Base-by-base conservation (phyloP, 139 green algal genomes). In the Ulvella scutata region DNA sequence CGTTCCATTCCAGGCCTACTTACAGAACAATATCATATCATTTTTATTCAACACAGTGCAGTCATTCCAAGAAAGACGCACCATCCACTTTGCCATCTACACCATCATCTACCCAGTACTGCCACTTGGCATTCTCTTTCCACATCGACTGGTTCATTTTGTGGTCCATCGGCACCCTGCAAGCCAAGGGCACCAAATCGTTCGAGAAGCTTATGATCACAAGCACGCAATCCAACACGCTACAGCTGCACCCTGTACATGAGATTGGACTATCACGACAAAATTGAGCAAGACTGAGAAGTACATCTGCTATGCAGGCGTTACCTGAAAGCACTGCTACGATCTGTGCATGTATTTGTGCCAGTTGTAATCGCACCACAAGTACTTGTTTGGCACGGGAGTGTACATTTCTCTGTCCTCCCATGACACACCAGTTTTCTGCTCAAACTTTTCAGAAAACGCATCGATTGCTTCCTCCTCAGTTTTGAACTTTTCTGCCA, bases 51-150 rank as follows among this genome's bases (percentile, higher is more conserved):
- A 17, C 40, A 59, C 40, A 20, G 51, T 67, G 17, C 9, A 6
- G 9, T 29, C 51, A 26, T 23, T 10, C 51, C 51, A 67, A 31
- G 40, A 9, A 29, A 2, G 9, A 26, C 51, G 51, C 20, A 67
- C 74, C 74, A 35, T 78, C 74, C 0, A 34, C 74, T 43, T 78
- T 78, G 37, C 74, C 74, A 37, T 78, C 74, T 17, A 78, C 74
- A 20, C 44, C 44, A 26, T 78, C 74, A 21, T 78, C 74, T 13
- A 75, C 43, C 37, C 61, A 76, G 74, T 78, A 78, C 38, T 78
- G 74, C 74, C 74, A 78, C 29, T 33, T 78, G 9, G 43, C 59
- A 17, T 21, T 26, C 38, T 51, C 74, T 35, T 74, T 37, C 31
- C 34, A 43, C 29, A 78, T 43, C 4, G 61, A 40, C 9, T 23